Evolutionary conservation across 257 asterid species (phyloP), one percentile per base, ranked within the genome.

Genomic region (Solanum commersonii): DNA sequence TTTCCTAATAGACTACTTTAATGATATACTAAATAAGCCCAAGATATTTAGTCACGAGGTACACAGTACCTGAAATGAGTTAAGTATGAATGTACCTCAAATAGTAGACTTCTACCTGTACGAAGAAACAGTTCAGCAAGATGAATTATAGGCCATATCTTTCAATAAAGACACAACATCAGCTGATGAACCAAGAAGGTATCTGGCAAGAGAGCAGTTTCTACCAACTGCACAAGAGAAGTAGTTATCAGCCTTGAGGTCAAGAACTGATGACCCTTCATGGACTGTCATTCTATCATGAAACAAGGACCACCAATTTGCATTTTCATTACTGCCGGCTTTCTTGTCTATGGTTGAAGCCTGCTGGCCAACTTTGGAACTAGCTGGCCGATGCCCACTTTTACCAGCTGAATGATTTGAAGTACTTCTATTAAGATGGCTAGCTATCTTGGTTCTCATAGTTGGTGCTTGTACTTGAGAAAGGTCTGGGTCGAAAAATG

Each of bases 141-240:
- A 81, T 81, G 85, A 81, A 46, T 20, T 44, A 63, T 49, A 9
- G 86, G 70, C 86, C 31, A 96, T 91, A 85, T 95, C 96, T 84
- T 89, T 95, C 72, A 95, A 83, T 88, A 96, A 91, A 37, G 95
- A 88, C 6, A 95, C 95, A 8, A 96, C 99, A 86, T 96, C 99
- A 59, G 93, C 92, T 10, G 98, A 91, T 31, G 98, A 94, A 31
- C 93, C 95, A 74, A 96, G 90, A 74, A 96, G 98, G 90, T 96
- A 96, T 65, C 98, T 89, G 3, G 99, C 98, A 14, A 83, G 92
- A 59, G 99, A 93, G 23, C 96, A 93, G 67, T 87, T 95, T 77
- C 98, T 89, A 72, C 99, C 98, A 18, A 94, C 98, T 2, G 99
- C 98, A 29, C 98, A 95, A 4, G 99, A 96, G 93, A 96, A 95